Evolutionary conservation across 1,139 yeast species (phyloP), one percentile per base, ranked within the genome.

Genomic region (Nakaseomyces glabratus): DNA sequence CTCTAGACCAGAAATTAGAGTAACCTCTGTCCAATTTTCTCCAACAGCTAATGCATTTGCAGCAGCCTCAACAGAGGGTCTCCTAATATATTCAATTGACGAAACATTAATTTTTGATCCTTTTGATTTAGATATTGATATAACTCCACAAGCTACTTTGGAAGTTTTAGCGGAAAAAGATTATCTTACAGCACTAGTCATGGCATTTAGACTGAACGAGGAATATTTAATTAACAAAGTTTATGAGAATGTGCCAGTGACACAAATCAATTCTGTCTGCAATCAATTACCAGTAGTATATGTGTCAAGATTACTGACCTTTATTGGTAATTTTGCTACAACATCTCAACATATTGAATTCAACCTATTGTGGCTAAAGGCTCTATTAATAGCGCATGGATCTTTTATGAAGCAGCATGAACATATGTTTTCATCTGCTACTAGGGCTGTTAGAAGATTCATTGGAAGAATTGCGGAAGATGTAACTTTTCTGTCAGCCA

Each of bases 21-120:
- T 90, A 1, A 73, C 82, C 1, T 65, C 81, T 4, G 69, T 93
- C 25, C 72, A 71, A 45, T 90, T 88, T 52, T 82, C 95, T 3
- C 98, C 98, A 17, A 81, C 96, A 0, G 82, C 94, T 6, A 69
- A 82, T 28, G 76, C 95, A 19, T 93, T 93, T 65, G 93, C 95
- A 2, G 95, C 95, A 20, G 93, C 96, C 0, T 78, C 95, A 1
- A 90, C 98, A 0, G 98, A 90, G 58, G 99, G 99, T 6, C 64
- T 93, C 34, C 63, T 88, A 40, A 66, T 90, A 2, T 90, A 75
- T 56, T 79, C 95, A 1, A 73, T 86, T 25, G 94, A 88, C 55
- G 77, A 78, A 39, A 65, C 72, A 11, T 63, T 84, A 32, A 63
- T 76, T 31, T 93, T 90, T 53, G 99, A 90, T 64, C 98, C 99